Evolutionary conservation across 2,329 filamentous ascomycete genomes (phyloP), one percentile per base, ranked within the genome.

Genomic region (Cryphonectria japonica): DNA sequence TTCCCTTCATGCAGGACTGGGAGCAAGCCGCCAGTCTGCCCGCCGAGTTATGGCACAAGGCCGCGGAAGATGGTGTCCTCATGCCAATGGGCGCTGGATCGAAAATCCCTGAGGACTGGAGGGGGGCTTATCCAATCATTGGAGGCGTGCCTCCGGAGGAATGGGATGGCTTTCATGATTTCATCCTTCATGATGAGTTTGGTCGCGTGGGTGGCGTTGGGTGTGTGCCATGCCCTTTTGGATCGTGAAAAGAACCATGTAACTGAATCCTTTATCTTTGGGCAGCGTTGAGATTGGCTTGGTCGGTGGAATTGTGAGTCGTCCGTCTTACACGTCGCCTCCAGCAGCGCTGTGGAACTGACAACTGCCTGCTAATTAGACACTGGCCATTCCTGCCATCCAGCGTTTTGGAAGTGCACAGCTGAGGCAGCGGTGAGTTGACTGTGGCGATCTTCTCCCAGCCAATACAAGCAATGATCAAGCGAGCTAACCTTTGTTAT

Each of bases 131-230:
- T 62, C 70, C 72, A 19, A 80, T 82, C 32, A 72, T 73, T 14
- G 76, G 74, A 9, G 70, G 68, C 22, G 75, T 81, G 26, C 63
- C 74, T 2, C 71, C 79, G 0, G 66, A 71, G 0, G 78, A 81
- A 52, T 82, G 80, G 80, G 79, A 82, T 64, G 79, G 76, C 1
- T 82, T 81, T 65, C 80, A 81, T 39, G 79, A 81, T 63, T 70
- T 81, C 43, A 76, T 82, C 43, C 72, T 81, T 29, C 78, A 79
- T 39, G 79, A 81, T 62, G 80, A 81, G 73, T 69, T 82, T 11
- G 79, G 77, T 22, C 78, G 80, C 3, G 72, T 69, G 0, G 73
- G 71, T 22, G 74, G 69, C 22, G 66, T 74, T n/a, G 74, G 69
- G 67, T 72, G 39, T 29, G 68, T 66, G 0, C 14, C 8, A 76